A percentile compares a stretch with the other conserved stretches of the same genome.
Evolutionary conservation across 139 green algal species (phyloP).

Genomic region (Pseudopediastrum boryanum): DNA sequence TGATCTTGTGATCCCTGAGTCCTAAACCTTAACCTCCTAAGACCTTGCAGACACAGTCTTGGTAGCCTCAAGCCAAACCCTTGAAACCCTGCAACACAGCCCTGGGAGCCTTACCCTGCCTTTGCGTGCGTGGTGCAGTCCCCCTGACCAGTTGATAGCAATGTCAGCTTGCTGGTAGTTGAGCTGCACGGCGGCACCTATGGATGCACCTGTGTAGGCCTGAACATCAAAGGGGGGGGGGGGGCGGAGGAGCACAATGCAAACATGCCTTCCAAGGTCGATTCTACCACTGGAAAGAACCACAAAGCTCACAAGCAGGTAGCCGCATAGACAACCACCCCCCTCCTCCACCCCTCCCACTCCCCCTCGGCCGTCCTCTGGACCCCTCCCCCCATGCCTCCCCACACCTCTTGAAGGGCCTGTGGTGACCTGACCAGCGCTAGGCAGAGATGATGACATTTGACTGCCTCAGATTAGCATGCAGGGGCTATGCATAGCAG

Average conservation of each 20-base stretch:
- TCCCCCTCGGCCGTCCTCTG: too few relatives aligned
- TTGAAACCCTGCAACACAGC: too few relatives aligned
- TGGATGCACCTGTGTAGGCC: conserved; percentile 83
- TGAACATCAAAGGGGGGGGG: conserved; percentile 26
- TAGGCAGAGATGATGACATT: too few relatives aligned
- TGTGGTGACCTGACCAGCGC: too few relatives aligned
- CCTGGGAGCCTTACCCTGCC: conserved; percentile 58
- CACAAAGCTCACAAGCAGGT: background rate
- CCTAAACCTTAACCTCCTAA: too few relatives aligned
- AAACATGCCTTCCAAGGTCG: background rate
- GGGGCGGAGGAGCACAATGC: background rate
- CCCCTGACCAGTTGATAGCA: conserved; percentile 97
- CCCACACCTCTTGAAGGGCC: too few relatives aligned
- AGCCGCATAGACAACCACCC: background rate
- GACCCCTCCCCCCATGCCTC: too few relatives aligned
- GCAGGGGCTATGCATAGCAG: too few relatives aligned
- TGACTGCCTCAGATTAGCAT: too few relatives aligned
- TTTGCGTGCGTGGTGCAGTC: conserved; percentile 97
- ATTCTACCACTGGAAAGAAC: background rate
- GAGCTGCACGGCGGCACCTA: conserved; percentile 88
- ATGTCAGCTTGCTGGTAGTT: conserved; percentile 90
- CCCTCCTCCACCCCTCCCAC: background rate
- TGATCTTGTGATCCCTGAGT: too few relatives aligned
- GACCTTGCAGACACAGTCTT: too few relatives aligned
- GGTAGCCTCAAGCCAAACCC: too few relatives aligned